Percentiles rank a stretch among this genome's conserved stretches.
phyloP scores from a whole-genome alignment of 495 filamentous ascomycete genomes.

The Aspergillus cavernicola region DNA sequence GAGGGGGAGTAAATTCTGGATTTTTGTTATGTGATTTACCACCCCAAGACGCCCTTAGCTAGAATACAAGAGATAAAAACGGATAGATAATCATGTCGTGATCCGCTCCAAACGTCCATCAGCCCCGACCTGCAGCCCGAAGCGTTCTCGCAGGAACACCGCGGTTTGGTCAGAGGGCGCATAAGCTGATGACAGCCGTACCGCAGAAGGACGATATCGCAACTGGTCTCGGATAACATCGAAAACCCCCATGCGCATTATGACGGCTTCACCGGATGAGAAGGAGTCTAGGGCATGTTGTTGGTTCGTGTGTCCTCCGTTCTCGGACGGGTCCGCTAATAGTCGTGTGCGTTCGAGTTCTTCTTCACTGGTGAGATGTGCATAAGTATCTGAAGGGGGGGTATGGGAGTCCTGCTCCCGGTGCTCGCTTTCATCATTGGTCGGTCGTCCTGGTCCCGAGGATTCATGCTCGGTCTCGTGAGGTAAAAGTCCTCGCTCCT shows the following conservation, averaged over 20 bases:
- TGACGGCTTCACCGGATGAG: slow-evolving; percentile 63
- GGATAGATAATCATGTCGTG: slow-evolving; percentile 14
- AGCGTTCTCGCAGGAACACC: slow-evolving; percentile 41
- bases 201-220: slow-evolving; percentile 30
- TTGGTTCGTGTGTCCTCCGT: slow-evolving; percentile 27
- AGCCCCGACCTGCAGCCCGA: slow-evolving; percentile 39
- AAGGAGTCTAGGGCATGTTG: slow-evolving; percentile 55
- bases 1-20: too few relatives aligned
- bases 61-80: slow-evolving; percentile 12
- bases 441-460: not conserved
- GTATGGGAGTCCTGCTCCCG: slow-evolving; percentile 9
- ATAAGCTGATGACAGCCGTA: slow-evolving; percentile 24
- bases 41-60: not conserved
- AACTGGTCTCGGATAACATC: slow-evolving; percentile 64
- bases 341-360: slow-evolving; percentile 44
- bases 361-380: slow-evolving; percentile 26
- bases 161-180: slow-evolving; percentile 38
- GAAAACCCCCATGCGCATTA: slow-evolving; percentile 67
- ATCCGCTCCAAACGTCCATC: slow-evolving; percentile 39
- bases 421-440: slow-evolving; percentile 22
- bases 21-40: too few relatives aligned
- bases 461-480: slow-evolving; percentile 10
- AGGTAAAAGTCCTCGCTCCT: slow-evolving; percentile 47
- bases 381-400: not conserved
- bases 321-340: slow-evolving; percentile 40